phyloP scores from a whole-genome alignment of 139 green algal genomes.

The Chlorella ohadii region DNA sequence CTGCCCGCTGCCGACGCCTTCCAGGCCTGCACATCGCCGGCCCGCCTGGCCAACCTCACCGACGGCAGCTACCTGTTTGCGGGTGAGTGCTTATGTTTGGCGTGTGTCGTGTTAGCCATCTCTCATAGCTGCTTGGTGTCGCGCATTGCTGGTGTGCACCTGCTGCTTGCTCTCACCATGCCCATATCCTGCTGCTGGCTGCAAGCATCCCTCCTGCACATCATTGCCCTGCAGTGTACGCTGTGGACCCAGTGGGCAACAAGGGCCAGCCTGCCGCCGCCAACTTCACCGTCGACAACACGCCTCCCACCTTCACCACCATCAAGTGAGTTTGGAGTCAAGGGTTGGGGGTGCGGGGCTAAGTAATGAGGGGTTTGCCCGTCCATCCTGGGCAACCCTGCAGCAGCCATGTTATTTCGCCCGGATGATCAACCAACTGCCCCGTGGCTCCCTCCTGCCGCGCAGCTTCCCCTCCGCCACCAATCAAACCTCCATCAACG shows the following conservation, averaged over 20 bases:
- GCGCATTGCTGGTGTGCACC: no score
- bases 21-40: conserved; percentile 28
- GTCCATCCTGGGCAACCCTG: no score
- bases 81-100: not conserved
- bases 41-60: conserved; percentile 34
- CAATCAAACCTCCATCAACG: conserved; percentile 18
- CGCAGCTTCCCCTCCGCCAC: conserved; percentile 29
- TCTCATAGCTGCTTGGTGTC: no score
- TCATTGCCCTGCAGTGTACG: conserved; percentile 3
- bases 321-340: not conserved
- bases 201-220: no score
- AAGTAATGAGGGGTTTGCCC: no score
- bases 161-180: no score
- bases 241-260: conserved; percentile 40
- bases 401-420: no score
- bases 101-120: no score
- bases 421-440: no score
- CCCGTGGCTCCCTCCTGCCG: not conserved
- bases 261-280: conserved; percentile 4
- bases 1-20: not conserved
- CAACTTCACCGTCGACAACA: conserved; percentile 34
- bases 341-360: no score
- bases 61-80: conserved; percentile 42
- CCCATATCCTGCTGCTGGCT: no score
- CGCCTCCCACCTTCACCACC: conserved; percentile 26